A percentile compares a stretch with the other conserved stretches of the same genome.
Conservation (phyloP, 306 rosid species). For the Begonia fuchsioides region DNA sequence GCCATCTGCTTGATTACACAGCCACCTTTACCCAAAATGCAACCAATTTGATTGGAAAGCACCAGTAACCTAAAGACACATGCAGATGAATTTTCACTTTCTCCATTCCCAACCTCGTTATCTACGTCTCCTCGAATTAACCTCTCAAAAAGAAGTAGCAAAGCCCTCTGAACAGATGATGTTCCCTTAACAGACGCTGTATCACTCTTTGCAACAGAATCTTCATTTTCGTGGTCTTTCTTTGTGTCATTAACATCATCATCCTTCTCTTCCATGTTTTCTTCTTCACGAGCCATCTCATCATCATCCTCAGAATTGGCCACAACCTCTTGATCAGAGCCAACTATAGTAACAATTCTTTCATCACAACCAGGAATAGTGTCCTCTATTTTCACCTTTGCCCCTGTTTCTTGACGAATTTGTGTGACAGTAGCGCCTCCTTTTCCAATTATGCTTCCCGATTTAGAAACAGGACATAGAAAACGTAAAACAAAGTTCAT, state of each 20-base stretch:
- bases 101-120: constrained; percentile 28
- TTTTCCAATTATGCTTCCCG: constrained; percentile 44
- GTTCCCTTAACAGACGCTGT: constrained; percentile 16
- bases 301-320: constrained; percentile 23
- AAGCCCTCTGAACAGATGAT: constrained; percentile 42
- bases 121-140: constrained; percentile 39
- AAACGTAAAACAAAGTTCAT: constrained; percentile 34
- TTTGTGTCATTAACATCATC: constrained; percentile 17
- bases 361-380: constrained; percentile 58
- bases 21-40: constrained; percentile 87
- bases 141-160: constrained; percentile 51
- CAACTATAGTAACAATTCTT: constrained; percentile 37
- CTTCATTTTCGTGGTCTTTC: constrained; percentile 20
- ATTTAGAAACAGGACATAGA: constrained; percentile 46
- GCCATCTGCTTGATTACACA: constrained; percentile 76
- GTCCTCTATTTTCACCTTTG: constrained; percentile 55
- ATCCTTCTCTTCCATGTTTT: constrained; percentile 10
- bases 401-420: constrained; percentile 55
- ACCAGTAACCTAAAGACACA: constrained; percentile 51
- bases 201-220: constrained; percentile 18
- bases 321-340: constrained; percentile 38
- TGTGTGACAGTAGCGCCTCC: constrained; percentile 44
- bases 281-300: constrained; percentile 30
- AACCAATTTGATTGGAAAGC: constrained; percentile 71
- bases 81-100: constrained; percentile 22